Percentiles rank a stretch among this genome's conserved stretches.
phyloP scores from a whole-genome alignment of 1,284 basidiomycete species.

The Fomitopsis palustris region DNA sequence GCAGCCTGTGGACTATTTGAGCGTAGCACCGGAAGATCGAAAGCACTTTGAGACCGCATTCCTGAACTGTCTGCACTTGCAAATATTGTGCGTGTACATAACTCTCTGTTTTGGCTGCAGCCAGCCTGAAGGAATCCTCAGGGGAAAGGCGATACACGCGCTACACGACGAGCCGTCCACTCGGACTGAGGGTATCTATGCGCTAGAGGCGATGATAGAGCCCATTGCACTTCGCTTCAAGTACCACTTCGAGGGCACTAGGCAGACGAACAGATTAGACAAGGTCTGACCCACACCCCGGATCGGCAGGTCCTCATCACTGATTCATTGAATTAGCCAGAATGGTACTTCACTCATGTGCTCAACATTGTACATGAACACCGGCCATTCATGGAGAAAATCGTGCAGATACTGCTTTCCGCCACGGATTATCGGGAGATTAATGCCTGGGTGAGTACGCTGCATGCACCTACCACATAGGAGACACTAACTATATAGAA shows the following conservation, averaged over 20 bases:
- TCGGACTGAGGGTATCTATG: conserved; percentile 50
- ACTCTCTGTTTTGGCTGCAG: background rate
- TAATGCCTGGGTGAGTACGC: conserved; percentile 66
- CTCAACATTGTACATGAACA: conserved; percentile 84
- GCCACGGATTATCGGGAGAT: conserved; percentile 60
- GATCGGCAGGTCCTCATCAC: background rate
- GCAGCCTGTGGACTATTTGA: conserved; percentile 60
- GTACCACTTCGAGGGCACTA: conserved; percentile 89
- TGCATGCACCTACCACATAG: background rate
- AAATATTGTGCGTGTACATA: conserved; percentile 63
- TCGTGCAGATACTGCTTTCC: conserved; percentile 71
- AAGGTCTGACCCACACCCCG: conserved; percentile 54
- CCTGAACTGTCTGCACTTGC: conserved; percentile 69
- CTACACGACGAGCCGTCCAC: no score
- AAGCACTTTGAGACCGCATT: conserved; percentile 73
- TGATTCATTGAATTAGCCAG: conserved; percentile 56
- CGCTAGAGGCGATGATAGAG: conserved; percentile 81
- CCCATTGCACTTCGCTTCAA: conserved; percentile 88
- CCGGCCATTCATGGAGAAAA: conserved; percentile 69
- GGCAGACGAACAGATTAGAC: conserved; percentile 89
- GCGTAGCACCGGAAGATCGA: conserved; percentile 46
- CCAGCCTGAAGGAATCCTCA: background rate
- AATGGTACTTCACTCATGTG: conserved; percentile 95
- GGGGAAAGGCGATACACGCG: background rate
- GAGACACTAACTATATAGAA: background rate